A percentile compares a stretch with the other conserved stretches of the same genome.
Conservation (phyloP, 257 asterid species). For the Thymus quinquecostatus region DNA sequence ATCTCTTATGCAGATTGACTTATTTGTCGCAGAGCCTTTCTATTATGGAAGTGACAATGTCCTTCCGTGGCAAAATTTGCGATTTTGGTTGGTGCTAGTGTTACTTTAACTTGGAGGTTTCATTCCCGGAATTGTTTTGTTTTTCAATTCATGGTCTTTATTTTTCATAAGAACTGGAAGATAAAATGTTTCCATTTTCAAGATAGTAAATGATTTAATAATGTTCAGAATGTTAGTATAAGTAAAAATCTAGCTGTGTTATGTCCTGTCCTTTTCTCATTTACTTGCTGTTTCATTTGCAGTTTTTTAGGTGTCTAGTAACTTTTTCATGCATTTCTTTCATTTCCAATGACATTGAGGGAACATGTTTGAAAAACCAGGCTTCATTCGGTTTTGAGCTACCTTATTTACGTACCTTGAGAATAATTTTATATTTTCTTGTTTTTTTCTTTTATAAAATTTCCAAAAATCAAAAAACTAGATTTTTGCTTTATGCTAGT, state of each 20-base stretch:
- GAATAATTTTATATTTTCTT: background rate
- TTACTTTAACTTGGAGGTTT: conserved; percentile 7
- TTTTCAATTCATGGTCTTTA: background rate
- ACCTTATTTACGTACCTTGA: background rate
- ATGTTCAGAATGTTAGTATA: background rate
- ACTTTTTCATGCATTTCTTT: background rate
- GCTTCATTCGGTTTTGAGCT: background rate
- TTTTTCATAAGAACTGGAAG: background rate
- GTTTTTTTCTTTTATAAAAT: background rate
- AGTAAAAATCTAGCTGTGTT: conserved; percentile 15
- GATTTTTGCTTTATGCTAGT: conserved; percentile 12
- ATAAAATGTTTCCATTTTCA: conserved; percentile 5
- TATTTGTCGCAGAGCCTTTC: conserved; percentile 90
- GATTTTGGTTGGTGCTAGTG: conserved; percentile 71
- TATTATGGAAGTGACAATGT: conserved; percentile 68
- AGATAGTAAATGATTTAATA: background rate
- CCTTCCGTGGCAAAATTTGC: conserved; percentile 93
- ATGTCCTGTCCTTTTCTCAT: background rate
- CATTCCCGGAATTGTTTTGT: background rate
- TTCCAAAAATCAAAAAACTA: conserved; percentile 2
- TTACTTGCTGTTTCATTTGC: too few relatives aligned
- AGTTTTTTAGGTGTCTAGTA: background rate
- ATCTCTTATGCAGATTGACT: conserved; percentile 63
- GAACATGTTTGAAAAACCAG: background rate
- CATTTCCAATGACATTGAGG: background rate